Evolutionary conservation across 345 rosid species (phyloP), one percentile per base, ranked within the genome.

Genomic region (Camelina sativa): DNA sequence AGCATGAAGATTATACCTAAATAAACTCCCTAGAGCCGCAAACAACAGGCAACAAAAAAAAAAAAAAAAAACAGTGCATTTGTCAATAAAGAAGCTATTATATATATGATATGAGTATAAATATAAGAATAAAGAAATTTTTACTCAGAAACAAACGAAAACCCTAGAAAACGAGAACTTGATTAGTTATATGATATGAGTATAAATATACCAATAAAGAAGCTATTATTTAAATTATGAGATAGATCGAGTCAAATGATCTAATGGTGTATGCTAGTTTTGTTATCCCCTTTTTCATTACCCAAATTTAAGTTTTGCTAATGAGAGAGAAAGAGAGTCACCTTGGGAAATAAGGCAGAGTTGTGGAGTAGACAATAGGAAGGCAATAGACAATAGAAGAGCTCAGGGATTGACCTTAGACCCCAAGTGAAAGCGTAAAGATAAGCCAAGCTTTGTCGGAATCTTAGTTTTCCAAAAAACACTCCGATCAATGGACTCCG

Each of bases 341-440:
- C 91, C 89, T 82, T 80, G 8, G 98, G 97, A 66, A 91, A 73
- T 71, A 93, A 93, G 67, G 72, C 55, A 3, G 88, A 73, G 73
- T 83, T 59, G 73, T 83, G 68, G 76, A 91, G 79, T 84, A 88
- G 69, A 34, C 87, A 85, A 58, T 85, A 89, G 28, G 93, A 85
- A 11, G 97, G 89, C 64, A 91, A 65, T 9, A 72, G 23, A 11
- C 84, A 78, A 16, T 85, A 93, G 38, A 83, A 71, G 6, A 87
- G 81, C 85, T 90, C 92, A 20, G 91, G 89, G 19, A 89, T 70
- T 1, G 93, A 81, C 23, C 82, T 62, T 11, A 83, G 2, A 17
- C 62, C 86, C 93, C 91, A 87, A 0, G 1, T 7, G 12, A 62
- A 59, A 54, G 80, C 0, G 68, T 46, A 76, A 1, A 86, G 0